Evolutionary conservation across 2,329 filamentous ascomycete species (phyloP), one percentile per base, ranked within the genome.

Genomic region (Arthrinium puccinioides): DNA sequence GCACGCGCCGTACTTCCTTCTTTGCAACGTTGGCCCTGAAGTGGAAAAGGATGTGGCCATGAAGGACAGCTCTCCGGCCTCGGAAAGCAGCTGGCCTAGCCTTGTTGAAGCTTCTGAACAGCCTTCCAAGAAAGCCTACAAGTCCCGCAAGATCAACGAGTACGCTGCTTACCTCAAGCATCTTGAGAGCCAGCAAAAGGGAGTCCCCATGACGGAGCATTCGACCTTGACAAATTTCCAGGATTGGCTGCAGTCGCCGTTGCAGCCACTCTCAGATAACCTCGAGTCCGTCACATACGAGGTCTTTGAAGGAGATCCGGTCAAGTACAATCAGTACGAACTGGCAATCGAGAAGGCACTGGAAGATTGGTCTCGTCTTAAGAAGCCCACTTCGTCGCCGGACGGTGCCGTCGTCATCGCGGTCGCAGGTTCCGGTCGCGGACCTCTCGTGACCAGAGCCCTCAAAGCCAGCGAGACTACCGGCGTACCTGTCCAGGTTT

Each of bases 281-380:
- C 72, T 98, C 11, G 94, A 98, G 59, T 95, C 88, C 32, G 85
- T 94, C 28, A 98, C 92, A 0, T 98, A 98, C 59, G 92, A 98
- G 57, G 90, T 97, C 3, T 98, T 98, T 53, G 92, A 98, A 59
- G 94, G 94, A 49, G 94, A 98, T 46, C 92, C 92, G 0, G 85
- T 98, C 63, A 98, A 98, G 62, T 98, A 98, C 57, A 81, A 88
- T 46, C 94, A 90, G 72, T 98, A 98, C 56, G 88, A 97, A 59
- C 71, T 74, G 31, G 92, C 92, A 11, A 83, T 94, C 39, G 76
- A 78, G 4, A 78, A 85, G 46, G 90, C 92, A 1, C 69, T 98
- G 44, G 71, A 66, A 10, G 89, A 97, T 53, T 94, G 92, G 82
- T 72, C 72, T 41, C 64, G 70, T 25, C 71, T 86, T 41, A 69